Evolutionary conservation across 2,329 filamentous ascomycete species (phyloP), one percentile per base, ranked within the genome.

Genomic region (Capronia coronata): DNA sequence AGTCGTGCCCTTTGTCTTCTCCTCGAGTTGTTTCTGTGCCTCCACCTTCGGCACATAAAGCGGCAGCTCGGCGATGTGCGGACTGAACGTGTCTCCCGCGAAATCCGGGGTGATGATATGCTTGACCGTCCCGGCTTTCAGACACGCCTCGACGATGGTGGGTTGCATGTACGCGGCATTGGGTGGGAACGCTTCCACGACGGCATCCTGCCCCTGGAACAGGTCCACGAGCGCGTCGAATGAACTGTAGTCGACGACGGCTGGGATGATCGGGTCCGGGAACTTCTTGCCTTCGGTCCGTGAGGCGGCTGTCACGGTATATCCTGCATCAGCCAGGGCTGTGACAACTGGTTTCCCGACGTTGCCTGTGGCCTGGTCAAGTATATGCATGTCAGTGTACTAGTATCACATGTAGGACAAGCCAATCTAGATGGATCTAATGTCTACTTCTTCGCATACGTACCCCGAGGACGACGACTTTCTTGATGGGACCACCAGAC

Each of bases 141-240:
- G 29, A 16, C 43, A 46, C 0, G 49, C 49, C 8, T 47, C 49
- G 1, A 51, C 43, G 14, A 51, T 43, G 39, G 38, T 40, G 5
- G 37, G 14, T 22, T 47, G 49, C 18, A 47, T 11, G 40, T 46
- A 23, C 32, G 40, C 30, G 5, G 44, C 30, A 18, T 51, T 46
- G 22, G 49, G 49, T 2, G 49, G 49, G 23, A 51, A 47, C 1
- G 49, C 49, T 27, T 47, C 43, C 5, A 68, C 58, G 2, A 68
- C 55, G 1, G 55, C 64, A 44, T 67, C 62, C 43, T 67, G 59
- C 11, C 62, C 62, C 11, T 51, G 55, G 16, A 67, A 61, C 7
- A 56, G 56, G 9, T 56, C 38, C 23, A 57, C 53, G 2, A 68
- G 60, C 35, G 43, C 52, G 1, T 46, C 10, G 1, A 53, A 39